These are phyloP conservation scores for Fraxinus excelsior DNA, from an alignment of 257 asterid species.

Conservation along the genomic window DNA sequence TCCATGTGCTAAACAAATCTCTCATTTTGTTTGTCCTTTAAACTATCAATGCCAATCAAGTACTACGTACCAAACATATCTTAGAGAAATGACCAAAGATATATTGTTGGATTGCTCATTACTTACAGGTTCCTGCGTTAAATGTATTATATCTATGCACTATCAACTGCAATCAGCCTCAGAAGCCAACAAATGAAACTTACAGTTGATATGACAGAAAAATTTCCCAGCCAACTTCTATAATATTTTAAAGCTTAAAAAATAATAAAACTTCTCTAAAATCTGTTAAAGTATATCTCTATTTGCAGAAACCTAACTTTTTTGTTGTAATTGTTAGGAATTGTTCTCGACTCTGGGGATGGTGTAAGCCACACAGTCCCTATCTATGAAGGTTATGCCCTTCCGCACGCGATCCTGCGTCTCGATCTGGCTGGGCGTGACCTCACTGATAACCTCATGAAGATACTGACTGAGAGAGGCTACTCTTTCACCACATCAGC, in stretches of 20 bases:
- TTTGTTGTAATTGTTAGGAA: conserved; percentile 41
- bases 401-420: conserved; percentile 80
- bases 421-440: conserved; percentile 84
- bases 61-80: no score
- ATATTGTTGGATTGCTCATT: no score
- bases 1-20: no score
- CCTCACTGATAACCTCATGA: conserved; percentile 72
- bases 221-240: no score
- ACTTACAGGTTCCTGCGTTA: no score
- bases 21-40: no score
- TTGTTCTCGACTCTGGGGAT: conserved; percentile 80
- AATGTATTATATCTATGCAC: background rate
- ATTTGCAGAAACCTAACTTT: background rate
- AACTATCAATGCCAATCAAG: no score
- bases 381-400: conserved; percentile 80
- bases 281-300: no score
- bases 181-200: background rate
- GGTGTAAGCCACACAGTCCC: conserved; percentile 91
- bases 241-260: no score
- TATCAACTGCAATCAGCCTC: background rate
- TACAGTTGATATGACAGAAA: no score
- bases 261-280: no score
- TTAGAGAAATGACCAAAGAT: no score
- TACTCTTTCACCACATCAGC: conserved; percentile 78
- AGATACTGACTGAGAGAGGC: conserved; percentile 69